phyloP scores from a whole-genome alignment of 805 yeast species.

The Saccharomycopsis fermentans region DNA sequence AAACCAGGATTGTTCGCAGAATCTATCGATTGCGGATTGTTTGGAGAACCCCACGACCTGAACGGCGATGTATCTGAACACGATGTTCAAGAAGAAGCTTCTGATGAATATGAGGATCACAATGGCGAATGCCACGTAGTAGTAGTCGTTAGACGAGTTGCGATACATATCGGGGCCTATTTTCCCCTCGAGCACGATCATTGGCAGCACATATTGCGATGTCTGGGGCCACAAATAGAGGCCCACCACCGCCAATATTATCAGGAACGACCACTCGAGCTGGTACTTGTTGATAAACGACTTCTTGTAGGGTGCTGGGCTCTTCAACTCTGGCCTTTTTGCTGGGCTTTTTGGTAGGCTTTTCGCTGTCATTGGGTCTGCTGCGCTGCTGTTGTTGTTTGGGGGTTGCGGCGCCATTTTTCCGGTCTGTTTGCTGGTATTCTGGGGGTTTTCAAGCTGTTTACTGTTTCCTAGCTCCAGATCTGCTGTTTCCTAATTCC shows the following conservation, averaged over 20 bases:
- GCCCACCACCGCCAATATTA: not conserved
- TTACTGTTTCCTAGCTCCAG: too few relatives aligned
- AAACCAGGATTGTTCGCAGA: slow-evolving; percentile 84
- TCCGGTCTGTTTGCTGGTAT: too few relatives aligned
- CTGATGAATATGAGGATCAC: slow-evolving; percentile 49
- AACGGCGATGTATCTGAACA: slow-evolving; percentile 48
- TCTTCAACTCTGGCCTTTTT: too few relatives aligned
- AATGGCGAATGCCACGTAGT: slow-evolving; percentile 44
- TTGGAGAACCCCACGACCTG: slow-evolving; percentile 33
- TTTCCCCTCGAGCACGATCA: slow-evolving; percentile 9
- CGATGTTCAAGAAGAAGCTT: slow-evolving; percentile 46
- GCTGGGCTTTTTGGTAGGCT: too few relatives aligned
- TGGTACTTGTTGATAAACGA: slow-evolving; percentile 1
- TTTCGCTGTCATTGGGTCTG: too few relatives aligned
- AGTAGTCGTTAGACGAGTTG: slow-evolving; percentile 46
- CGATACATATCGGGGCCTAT: slow-evolving; percentile 30
- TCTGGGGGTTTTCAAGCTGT: too few relatives aligned
- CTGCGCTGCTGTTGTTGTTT: too few relatives aligned
- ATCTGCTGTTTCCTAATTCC: too few relatives aligned
- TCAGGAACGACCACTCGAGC: slow-evolving; percentile 3
- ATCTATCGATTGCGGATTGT: slow-evolving; percentile 49
- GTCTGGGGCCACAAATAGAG: slow-evolving; percentile 8
- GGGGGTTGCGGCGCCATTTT: too few relatives aligned
- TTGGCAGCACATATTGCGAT: not conserved
- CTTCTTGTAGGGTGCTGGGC: too few relatives aligned